phyloP scores from a whole-genome alignment of 768 basidiomycete genomes.

The Amanita pseudoporphyria region DNA sequence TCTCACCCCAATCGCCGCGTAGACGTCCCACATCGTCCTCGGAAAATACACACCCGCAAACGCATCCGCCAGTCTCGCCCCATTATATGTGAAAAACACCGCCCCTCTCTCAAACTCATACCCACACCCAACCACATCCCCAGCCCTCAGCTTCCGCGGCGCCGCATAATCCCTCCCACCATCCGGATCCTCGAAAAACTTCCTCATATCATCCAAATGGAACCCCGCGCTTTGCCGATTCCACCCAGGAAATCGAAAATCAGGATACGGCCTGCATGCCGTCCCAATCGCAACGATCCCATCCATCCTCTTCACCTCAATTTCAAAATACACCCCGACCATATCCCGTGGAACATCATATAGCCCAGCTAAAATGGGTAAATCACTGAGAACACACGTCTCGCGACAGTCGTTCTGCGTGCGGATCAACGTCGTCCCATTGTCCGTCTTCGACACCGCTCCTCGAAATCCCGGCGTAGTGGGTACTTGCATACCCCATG shows the following conservation, averaged over 20 bases:
- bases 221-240: constrained; percentile 55
- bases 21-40: constrained; percentile 42
- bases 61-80: constrained; percentile 41
- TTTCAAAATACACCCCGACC: constrained; percentile 54
- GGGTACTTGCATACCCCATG: constrained; percentile 44
- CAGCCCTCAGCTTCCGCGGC: constrained; percentile 23
- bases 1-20: constrained; percentile 53
- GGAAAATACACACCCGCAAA: constrained; percentile 54
- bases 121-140: constrained; percentile 54
- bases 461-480: constrained; percentile 35
- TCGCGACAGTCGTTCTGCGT: constrained; percentile 36
- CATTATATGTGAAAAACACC: constrained; percentile 62
- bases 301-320: constrained; percentile 45
- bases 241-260: constrained; percentile 64
- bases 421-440: constrained; percentile 26
- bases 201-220: constrained; percentile 63
- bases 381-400: constrained; percentile 45
- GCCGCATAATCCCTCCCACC: constrained; percentile 51
- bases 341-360: constrained; percentile 43
- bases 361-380: constrained; percentile 51
- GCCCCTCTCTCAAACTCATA: constrained; percentile 43
- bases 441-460: constrained; percentile 24
- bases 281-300: constrained; percentile 60
- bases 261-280: constrained; percentile 54
- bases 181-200: constrained; percentile 61